Conservation (phyloP, 2,329 filamentous ascomycete genomes). For the Aspergillus fijiensis region DNA sequence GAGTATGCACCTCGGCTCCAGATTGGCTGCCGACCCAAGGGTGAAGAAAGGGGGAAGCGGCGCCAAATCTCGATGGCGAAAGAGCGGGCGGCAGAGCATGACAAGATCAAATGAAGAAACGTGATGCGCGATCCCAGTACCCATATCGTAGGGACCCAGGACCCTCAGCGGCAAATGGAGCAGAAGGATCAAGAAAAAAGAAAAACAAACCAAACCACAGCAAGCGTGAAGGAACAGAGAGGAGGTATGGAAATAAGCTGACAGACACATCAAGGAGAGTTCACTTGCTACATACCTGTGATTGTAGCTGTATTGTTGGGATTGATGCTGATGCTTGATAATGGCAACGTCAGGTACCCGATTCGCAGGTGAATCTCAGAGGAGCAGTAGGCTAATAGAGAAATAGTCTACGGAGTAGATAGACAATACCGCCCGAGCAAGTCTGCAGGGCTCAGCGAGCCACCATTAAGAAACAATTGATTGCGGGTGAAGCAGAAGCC, state of each 20-base stretch:
- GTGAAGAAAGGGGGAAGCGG: slow-evolving; percentile 1
- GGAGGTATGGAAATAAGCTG: not conserved
- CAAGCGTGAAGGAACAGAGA: too few relatives aligned
- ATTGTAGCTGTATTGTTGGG: not conserved
- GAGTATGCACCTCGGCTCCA: slow-evolving; percentile 1
- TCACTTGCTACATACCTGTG: not conserved
- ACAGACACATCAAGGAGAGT: not conserved
- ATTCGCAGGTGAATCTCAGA: not conserved
- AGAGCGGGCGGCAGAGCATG: not conserved
- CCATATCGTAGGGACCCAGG: not conserved
- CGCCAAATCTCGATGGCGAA: not conserved
- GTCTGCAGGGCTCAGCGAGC: slow-evolving; percentile 15
- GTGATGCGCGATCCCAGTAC: not conserved
- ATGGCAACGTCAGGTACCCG: not conserved
- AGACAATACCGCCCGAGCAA: too few relatives aligned
- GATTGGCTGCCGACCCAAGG: slow-evolving; percentile 13
- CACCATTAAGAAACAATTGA: slow-evolving; percentile 5
- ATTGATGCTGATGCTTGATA: not conserved
- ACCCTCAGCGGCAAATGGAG: not conserved
- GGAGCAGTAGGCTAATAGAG: too few relatives aligned
- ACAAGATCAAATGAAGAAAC: not conserved
- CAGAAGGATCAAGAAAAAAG: not conserved
- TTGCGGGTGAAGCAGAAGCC: not conserved
- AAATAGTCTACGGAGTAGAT: too few relatives aligned
- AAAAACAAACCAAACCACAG: not conserved